Evolutionary conservation across 139 green algal genomes (phyloP).

Genomic region (Chlamydomonas eustigma): DNA sequence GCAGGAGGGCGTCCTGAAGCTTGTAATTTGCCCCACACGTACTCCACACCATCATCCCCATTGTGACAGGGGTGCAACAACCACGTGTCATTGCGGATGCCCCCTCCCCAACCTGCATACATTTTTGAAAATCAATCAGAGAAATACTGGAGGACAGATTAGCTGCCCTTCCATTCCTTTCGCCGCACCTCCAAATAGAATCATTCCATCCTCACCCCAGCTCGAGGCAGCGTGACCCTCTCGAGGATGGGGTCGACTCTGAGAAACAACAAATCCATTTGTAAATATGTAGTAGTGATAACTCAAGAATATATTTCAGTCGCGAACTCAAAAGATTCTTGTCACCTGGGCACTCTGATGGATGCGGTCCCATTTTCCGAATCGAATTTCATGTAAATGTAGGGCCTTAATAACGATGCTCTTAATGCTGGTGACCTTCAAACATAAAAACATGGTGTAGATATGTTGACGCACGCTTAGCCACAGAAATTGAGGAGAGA

Average conservation of each 20-base stretch:
- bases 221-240: slow-evolving; percentile 31
- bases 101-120: slow-evolving; percentile 19
- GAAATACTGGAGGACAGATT: too few relatives aligned
- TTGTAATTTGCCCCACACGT: not conserved
- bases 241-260: slow-evolving; percentile 11
- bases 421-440: not conserved
- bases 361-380: not conserved
- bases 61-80: not conserved
- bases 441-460: not conserved
- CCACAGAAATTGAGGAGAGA: not conserved
- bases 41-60: too few relatives aligned
- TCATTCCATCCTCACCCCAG: slow-evolving; percentile 20
- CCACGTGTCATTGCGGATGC: slow-evolving; percentile 20
- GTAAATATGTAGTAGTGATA: not conserved
- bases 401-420: not conserved
- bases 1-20: not conserved
- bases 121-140: not conserved
- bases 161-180: too few relatives aligned
- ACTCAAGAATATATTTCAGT: not conserved
- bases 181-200: slow-evolving; percentile 32
- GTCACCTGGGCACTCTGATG: not conserved
- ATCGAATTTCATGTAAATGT: not conserved
- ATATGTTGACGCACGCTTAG: too few relatives aligned
- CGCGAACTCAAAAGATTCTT: not conserved
- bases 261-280: not conserved